Evolutionary conservation across 139 green algal species (phyloP), one percentile per base, ranked within the genome.

Genomic region (Monoraphidium neglectum): DNA sequence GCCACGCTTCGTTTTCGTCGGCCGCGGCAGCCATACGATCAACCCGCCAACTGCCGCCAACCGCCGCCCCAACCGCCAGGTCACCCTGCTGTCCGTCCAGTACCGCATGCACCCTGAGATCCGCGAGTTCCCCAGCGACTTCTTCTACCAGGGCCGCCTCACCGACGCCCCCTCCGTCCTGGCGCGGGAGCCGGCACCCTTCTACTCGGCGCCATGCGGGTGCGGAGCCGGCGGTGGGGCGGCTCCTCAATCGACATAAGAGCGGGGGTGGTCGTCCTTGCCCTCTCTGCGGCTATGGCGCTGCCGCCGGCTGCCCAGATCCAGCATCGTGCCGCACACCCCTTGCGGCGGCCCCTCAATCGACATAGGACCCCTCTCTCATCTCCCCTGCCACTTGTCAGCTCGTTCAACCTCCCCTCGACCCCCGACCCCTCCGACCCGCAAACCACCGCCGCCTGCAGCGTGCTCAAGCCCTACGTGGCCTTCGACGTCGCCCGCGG

Each of bases 41-140:
- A n/a, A n/a, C n/a, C n/a, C n/a, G n/a, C n/a, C n/a, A n/a, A n/a
- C n/a, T n/a, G n/a, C 21, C 37, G 8, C 12, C 36, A 33, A 56
- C 37, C 61, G 16, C 28, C 18, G 16, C 4, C 21, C 6, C 23
- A 43, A 40, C 13, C 18, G 18, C 37, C 13, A 70, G 36, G n/a
- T 33, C 64, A 33, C 78, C 47, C 49, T 96, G 77, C 84, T 96
- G 33, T 78, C 79, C 23, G 82, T 93, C 66, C 93, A 97, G 87
- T 98, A 97, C 85, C 88, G 95, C 68, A 98, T 98, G 95, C 90
- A 98, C 79, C 94, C 95, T 8, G 70, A 72, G 32, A 98, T 98
- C 77, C 85, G 90, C 46, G 35, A 65, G 72, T 98, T 97, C 79
- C 92, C 93, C 10, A 94, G 87, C 2, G 46, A 63, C 5, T 83